These are phyloP conservation scores for Boletus insuetus DNA, from an alignment of 768 basidiomycete genomes.

Conservation along the genomic window DNA sequence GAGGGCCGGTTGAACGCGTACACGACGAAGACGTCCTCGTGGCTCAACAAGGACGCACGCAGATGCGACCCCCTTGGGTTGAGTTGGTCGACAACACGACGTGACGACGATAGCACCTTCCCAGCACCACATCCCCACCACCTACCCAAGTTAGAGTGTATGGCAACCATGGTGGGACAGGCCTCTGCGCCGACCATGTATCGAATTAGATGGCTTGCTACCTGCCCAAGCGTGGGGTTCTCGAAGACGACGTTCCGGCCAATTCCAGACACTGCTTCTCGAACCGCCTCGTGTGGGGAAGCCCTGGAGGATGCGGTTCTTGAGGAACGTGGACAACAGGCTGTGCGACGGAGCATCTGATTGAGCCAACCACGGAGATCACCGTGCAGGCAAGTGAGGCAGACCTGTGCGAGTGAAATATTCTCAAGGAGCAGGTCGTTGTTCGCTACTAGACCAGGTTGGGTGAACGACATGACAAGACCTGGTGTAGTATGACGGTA, in stretches of 20 bases:
- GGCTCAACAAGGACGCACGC: conserved; percentile 36
- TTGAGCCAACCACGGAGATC: too few species aligned
- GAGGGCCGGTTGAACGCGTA: conserved; percentile 31
- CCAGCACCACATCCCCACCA: neutral
- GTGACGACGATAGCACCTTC: conserved; percentile 3
- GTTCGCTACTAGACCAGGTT: too few species aligned
- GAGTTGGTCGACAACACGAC: conserved; percentile 33
- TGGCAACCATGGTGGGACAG: conserved; percentile 33
- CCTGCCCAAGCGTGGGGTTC: conserved; percentile 35
- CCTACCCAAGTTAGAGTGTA: conserved; percentile 21
- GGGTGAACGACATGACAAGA: too few species aligned
- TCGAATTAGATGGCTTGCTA: conserved; percentile 30
- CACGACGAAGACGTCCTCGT: conserved; percentile 27
- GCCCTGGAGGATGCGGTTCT: conserved; percentile 35
- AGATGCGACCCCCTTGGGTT: conserved; percentile 37
- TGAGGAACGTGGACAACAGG: conserved; percentile 38
- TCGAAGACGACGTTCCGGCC: conserved; percentile 43
- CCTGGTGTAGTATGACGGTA: too few species aligned
- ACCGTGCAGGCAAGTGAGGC: too few species aligned
- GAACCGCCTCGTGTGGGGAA: conserved; percentile 5
- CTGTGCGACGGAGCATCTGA: neutral
- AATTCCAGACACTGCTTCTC: conserved; percentile 19
- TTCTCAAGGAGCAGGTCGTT: too few species aligned
- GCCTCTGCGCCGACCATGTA: neutral
- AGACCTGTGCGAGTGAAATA: conserved; percentile 23